Conservation (phyloP, 2,329 filamentous ascomycete genomes). For the Didymella sp. region DNA sequence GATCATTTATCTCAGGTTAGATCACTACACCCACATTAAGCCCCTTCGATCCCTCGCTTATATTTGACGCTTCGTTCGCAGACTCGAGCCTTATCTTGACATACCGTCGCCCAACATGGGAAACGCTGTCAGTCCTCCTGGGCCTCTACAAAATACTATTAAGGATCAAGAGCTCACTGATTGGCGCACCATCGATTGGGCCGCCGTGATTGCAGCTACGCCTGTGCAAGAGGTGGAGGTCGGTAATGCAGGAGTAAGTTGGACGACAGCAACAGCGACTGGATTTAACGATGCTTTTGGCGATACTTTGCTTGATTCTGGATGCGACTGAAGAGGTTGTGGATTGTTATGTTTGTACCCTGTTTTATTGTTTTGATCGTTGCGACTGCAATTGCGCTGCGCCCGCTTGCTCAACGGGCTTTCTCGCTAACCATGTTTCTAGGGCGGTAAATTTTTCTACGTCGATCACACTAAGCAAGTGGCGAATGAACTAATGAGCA, state of each 20-base stretch:
- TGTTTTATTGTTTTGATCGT: constrained; percentile 11
- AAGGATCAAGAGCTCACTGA: constrained; percentile 37
- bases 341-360: constrained; percentile 17
- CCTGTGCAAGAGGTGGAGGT: not conserved
- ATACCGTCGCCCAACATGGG: constrained; percentile 22
- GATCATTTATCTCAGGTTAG: constrained; percentile 47
- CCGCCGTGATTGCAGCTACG: constrained; percentile 14
- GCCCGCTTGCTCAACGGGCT: not conserved
- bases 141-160: constrained; percentile 42
- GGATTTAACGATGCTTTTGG: constrained; percentile 10
- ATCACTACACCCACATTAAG: constrained; percentile 33
- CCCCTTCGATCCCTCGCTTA: constrained; percentile 42
- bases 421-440: not conserved
- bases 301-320: constrained; percentile 3
- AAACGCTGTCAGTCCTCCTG: constrained; percentile 30
- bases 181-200: constrained; percentile 46
- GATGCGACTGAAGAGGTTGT: not conserved
- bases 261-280: constrained; percentile 9
- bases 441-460: constrained; percentile 2
- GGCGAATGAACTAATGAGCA: constrained; percentile 14
- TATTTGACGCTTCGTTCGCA: constrained; percentile 37
- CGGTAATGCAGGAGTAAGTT: constrained; percentile 13
- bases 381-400: constrained; percentile 1
- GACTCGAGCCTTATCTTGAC: constrained; percentile 39
- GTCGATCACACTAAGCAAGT: not conserved